phyloP scores from a whole-genome alignment of 2,329 filamentous ascomycete species.

The Neonectria magnoliae region DNA sequence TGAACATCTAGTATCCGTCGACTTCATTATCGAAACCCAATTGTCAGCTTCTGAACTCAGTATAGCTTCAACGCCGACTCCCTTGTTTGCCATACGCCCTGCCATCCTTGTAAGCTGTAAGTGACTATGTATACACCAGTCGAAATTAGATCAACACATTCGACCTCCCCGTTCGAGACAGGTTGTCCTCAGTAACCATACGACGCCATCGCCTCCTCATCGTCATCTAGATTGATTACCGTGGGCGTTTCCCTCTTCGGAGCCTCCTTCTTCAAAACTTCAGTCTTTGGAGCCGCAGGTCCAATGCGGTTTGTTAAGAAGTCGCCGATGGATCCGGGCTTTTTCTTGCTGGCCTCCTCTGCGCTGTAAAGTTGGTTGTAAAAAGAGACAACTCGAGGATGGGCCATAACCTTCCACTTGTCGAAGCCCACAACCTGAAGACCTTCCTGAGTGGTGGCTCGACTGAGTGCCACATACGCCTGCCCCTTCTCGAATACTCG shows the following conservation, averaged over 20 bases:
- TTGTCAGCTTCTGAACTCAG: constrained; percentile 17
- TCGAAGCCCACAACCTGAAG: constrained; percentile 91
- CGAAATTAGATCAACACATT: constrained; percentile 8
- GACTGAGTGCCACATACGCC: constrained; percentile 94
- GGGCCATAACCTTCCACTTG: constrained; percentile 91
- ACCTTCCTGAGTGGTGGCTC: constrained; percentile 87
- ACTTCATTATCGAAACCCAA: constrained; percentile 14
- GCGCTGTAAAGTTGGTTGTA: constrained; percentile 84
- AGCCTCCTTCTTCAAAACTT: constrained; percentile 13
- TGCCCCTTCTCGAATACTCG: constrained; percentile 97
- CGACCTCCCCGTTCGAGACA: neutral
- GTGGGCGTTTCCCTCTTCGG: constrained; percentile 29
- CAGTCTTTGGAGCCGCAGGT: constrained; percentile 17
- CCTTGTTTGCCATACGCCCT: constrained; percentile 17
- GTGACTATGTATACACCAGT: constrained; percentile 16
- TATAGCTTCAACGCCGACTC: constrained; percentile 26
- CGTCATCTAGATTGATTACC: constrained; percentile 56
- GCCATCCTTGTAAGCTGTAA: constrained; percentile 16
- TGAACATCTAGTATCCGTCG: constrained; percentile 30
- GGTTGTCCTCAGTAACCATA: constrained; percentile 50
- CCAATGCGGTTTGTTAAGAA: constrained; percentile 52
- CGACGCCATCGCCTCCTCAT: constrained; percentile 60
- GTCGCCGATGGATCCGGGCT: constrained; percentile 49
- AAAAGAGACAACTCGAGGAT: constrained; percentile 85
- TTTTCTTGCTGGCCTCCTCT: constrained; percentile 59